Evolutionary conservation across 2,329 filamentous ascomycete species (phyloP).

Genomic region (Didymella exigua): DNA sequence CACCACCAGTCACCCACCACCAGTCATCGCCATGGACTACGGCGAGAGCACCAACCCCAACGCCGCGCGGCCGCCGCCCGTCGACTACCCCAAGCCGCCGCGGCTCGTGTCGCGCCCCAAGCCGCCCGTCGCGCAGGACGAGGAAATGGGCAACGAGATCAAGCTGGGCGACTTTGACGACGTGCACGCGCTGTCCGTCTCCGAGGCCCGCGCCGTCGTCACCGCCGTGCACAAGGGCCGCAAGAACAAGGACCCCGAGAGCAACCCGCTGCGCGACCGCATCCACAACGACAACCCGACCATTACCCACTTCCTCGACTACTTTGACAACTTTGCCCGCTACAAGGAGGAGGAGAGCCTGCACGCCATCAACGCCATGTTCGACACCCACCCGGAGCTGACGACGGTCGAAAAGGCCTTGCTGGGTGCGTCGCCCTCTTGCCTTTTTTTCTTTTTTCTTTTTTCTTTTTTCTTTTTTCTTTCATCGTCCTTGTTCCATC

Average conservation of each 20-base stretch:
- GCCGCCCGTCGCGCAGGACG: conserved; percentile 74
- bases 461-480: too few species aligned
- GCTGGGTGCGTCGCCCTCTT: conserved; percentile 70
- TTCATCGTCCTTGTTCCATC: too few species aligned
- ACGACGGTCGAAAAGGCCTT: conserved; percentile 93
- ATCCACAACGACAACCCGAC: conserved; percentile 66
- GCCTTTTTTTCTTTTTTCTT: too few species aligned
- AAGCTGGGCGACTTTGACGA: conserved; percentile 93
- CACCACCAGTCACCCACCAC: neutral
- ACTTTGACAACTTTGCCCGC: conserved; percentile 91
- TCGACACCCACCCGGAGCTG: conserved; percentile 78
- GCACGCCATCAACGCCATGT: conserved; percentile 87
- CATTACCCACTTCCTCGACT: conserved; percentile 85
- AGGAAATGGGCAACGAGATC: conserved; percentile 81
- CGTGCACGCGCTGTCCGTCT: conserved; percentile 88
- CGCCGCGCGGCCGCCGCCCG: conserved; percentile 15
- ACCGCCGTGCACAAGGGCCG: conserved; percentile 85
- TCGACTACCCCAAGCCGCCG: conserved; percentile 33
- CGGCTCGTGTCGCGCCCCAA: conserved; percentile 53
- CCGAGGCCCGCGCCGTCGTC: conserved; percentile 89
- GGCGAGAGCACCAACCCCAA: conserved; percentile 32
- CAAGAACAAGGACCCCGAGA: conserved; percentile 65
- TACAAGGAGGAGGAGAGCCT: conserved; percentile 96
- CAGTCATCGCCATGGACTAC: conserved; percentile 37
- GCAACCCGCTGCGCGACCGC: conserved; percentile 80